Evolutionary conservation across 2,329 filamentous ascomycete genomes (phyloP), one percentile per base, ranked within the genome.

Genomic region (Sporothrix pseudoabietina): DNA sequence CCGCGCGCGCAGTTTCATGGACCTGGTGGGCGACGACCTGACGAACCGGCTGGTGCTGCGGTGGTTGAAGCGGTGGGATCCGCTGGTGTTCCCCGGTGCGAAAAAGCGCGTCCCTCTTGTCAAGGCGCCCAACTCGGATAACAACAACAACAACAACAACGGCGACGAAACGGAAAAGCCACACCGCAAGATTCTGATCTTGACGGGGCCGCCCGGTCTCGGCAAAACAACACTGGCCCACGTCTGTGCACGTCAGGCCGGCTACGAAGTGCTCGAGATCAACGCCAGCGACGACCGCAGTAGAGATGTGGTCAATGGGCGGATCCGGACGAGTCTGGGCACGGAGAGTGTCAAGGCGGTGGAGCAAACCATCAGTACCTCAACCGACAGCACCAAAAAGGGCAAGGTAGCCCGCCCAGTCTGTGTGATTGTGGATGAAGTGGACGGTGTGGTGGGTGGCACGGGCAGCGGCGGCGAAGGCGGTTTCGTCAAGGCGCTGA

Each of bases 271-370:
- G 0, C 88, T 98, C 79, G 96, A 99, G 80, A 97, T 99, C 82
- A 99, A 99, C 78, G 96, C 97, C 9, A 98, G 95, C 78, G 96
- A 99, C 79, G 97, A 99, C 79, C 88, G 96, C 78, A 97, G 94
- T 79, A 87, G 88, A 41, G 90, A 95, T 78, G 94, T 99, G 1
- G 96, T 99, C 49, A 96, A 93, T 79, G 94, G 93, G 7, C 88
- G 94, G 19, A 98, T 99, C 76, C 88, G 93, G 77, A 97, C 97
- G 73, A 95, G 93, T 80, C 87, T 99, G 47, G 94, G 93, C 0
- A 99, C 96, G 0, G 95, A 99, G 80, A 98, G 93, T 74, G 95
- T 99, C 75, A 96, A 93, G 79, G 89, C 87, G 39, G 90, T 93
- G 9, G 86, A 89, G 72, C 89, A 91, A 22, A 49, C 61, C 5